Percentiles rank a stretch among this genome's conserved stretches.
Conservation (phyloP, 2,329 filamentous ascomycete genomes). For the Biscogniauxia marginata region DNA sequence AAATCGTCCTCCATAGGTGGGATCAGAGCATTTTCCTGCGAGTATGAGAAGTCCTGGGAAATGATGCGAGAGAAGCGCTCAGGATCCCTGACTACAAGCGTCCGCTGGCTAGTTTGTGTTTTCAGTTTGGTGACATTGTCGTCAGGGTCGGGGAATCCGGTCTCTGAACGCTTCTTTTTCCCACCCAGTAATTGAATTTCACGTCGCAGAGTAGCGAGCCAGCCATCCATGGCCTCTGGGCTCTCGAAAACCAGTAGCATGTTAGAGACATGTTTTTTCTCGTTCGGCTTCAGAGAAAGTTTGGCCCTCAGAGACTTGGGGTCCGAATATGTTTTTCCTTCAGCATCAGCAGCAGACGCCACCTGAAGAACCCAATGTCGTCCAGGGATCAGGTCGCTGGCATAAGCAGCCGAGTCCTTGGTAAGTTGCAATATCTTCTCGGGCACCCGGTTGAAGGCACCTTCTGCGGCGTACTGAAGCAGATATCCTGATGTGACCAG, state of each 20-base stretch:
- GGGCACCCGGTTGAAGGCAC: slow-evolving; percentile 67
- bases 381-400: slow-evolving; percentile 75
- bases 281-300: slow-evolving; percentile 57
- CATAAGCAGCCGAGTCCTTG: slow-evolving; percentile 76
- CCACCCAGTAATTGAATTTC: slow-evolving; percentile 72
- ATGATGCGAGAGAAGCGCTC: slow-evolving; percentile 44
- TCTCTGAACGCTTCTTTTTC: slow-evolving; percentile 61
- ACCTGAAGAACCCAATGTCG: slow-evolving; percentile 79
- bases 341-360: slow-evolving; percentile 61
- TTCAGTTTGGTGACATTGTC: slow-evolving; percentile 35
- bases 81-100: slow-evolving; percentile 47
- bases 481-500: slow-evolving; percentile 70
- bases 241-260: slow-evolving; percentile 72
- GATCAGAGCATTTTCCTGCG: slow-evolving; percentile 24
- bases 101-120: slow-evolving; percentile 45
- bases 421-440: slow-evolving; percentile 72
- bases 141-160: slow-evolving; percentile 49
- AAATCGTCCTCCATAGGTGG: slow-evolving; percentile 28
- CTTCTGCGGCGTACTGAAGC: slow-evolving; percentile 71
- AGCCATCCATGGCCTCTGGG: slow-evolving; percentile 72
- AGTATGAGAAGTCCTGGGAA: slow-evolving; percentile 37
- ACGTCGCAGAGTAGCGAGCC: slow-evolving; percentile 66
- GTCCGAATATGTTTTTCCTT: slow-evolving; percentile 50
- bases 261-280: slow-evolving; percentile 58
- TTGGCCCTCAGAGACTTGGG: slow-evolving; percentile 64